These are phyloP conservation scores for Suhomyces bribrorum DNA, from an alignment of 1,139 yeast genomes.

Conservation along the genomic window DNA sequence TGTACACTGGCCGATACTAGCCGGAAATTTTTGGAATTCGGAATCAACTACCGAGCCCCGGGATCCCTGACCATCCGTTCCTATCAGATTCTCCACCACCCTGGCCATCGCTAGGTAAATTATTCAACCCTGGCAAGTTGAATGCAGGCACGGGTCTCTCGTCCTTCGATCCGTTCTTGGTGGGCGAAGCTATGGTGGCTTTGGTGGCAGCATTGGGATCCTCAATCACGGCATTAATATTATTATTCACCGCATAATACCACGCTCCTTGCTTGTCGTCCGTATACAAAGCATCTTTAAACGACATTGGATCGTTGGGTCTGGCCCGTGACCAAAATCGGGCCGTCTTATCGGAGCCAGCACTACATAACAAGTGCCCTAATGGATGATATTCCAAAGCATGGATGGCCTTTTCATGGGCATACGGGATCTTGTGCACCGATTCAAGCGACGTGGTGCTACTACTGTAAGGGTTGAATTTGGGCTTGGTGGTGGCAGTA, in stretches of 20 bases:
- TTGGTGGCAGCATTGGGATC: conserved; percentile 21
- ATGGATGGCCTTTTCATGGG: conserved; percentile 92
- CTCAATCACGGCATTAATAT: conserved; percentile 58
- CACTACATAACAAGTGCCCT: conserved; percentile 89
- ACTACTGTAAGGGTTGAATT: conserved; percentile 7
- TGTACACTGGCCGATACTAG: no score
- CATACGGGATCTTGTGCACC: conserved; percentile 75
- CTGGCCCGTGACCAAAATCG: conserved; percentile 93
- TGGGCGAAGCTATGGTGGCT: conserved; percentile 1
- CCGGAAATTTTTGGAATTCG: no score
- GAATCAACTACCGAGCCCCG: conserved; percentile 21
- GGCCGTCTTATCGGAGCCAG: conserved; percentile 93
- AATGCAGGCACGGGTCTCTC: conserved; percentile 10
- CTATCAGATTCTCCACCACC: conserved; percentile 4
- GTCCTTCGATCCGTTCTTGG: conserved; percentile 3
- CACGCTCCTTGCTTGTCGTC: conserved; percentile 72
- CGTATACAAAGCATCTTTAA: conserved; percentile 77
- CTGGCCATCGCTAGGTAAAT: conserved; percentile 9
- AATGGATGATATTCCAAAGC: conserved; percentile 90
- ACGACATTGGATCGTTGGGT: conserved; percentile 85
- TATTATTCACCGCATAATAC: conserved; percentile 70
- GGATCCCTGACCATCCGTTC: conserved; percentile 18
- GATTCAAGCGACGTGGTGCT: conserved; percentile 36
- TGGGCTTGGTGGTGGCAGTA: conserved; percentile 15
- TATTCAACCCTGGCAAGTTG: conserved; percentile 30